Percentiles rank a stretch among this genome's conserved stretches.
Evolutionary conservation across 176 grass and related monocot genomes (phyloP).

Genomic region (bread wheat (Triticum aestivum)): DNA sequence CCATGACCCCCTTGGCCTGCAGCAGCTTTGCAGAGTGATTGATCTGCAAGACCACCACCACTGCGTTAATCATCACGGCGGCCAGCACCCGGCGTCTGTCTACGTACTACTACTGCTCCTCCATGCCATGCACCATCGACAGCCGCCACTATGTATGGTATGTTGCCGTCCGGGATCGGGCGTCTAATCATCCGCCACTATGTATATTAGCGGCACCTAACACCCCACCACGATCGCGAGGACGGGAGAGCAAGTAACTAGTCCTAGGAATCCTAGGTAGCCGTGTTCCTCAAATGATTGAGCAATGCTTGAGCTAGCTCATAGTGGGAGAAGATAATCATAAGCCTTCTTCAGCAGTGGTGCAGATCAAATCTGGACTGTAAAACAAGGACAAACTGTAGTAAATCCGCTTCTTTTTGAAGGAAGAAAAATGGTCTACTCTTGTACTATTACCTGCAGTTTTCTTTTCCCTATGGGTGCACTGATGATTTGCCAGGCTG

Average conservation of each 20-base stretch:
- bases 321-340: not conserved
- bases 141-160: not conserved
- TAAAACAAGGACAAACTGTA: too few species aligned
- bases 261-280: not conserved
- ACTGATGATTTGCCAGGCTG: not conserved
- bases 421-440: not conserved
- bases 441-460: not conserved
- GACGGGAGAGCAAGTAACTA: not conserved
- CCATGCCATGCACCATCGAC: conserved; percentile 6
- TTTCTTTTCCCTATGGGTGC: not conserved
- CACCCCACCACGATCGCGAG: not conserved
- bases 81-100: conserved; percentile 32
- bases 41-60: too few species aligned
- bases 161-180: conserved; percentile 22
- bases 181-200: not conserved
- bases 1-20: not conserved
- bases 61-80: conserved; percentile 19
- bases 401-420: not conserved
- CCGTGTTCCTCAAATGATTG: not conserved
- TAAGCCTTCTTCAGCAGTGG: not conserved
- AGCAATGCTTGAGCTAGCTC: not conserved
- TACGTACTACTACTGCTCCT: not conserved
- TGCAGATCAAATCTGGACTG: not conserved
- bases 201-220: not conserved
- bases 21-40: not conserved